A percentile compares a stretch with the other conserved stretches of the same genome.
Evolutionary conservation across 305 asterid species (phyloP).

Genomic region (Rubia balearica): DNA sequence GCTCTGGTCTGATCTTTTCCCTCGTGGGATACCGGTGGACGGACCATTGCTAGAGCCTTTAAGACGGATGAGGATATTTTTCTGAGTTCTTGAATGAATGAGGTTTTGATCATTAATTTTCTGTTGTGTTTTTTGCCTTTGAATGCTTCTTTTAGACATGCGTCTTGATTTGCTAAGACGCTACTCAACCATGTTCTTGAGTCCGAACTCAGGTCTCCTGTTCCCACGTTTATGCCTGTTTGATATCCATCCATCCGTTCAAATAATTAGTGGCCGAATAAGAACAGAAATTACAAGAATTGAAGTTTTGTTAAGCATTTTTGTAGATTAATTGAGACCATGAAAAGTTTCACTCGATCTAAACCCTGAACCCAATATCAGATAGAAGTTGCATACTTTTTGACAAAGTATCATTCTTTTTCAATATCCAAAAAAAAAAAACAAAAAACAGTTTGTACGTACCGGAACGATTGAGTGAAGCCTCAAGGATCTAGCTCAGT

Average conservation of each 20-base stretch:
- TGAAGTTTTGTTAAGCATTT: too few relatives aligned
- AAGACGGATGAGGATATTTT: slow-evolving; percentile 43
- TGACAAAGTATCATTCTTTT: too few relatives aligned
- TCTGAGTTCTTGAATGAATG: slow-evolving; percentile 38
- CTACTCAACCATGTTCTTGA: slow-evolving; percentile 72
- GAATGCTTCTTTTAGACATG: slow-evolving; percentile 42
- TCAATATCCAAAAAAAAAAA: too few relatives aligned
- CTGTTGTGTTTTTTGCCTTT: slow-evolving; percentile 27
- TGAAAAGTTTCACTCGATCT: too few relatives aligned
- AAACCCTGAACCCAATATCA: slow-evolving; percentile 22
- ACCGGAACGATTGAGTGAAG: slow-evolving; percentile 55
- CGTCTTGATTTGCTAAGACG: slow-evolving; percentile 64
- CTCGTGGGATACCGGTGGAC: slow-evolving; percentile 9
- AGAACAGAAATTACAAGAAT: too few relatives aligned
- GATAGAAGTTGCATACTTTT: too few relatives aligned
- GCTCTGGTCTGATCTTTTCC: background rate
- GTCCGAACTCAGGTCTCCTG: slow-evolving; percentile 51
- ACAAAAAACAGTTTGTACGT: background rate
- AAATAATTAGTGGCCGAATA: background rate
- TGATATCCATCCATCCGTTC: background rate
- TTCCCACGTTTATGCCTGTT: slow-evolving; percentile 34
- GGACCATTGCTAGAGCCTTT: slow-evolving; percentile 41
- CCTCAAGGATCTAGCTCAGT: slow-evolving; percentile 47
- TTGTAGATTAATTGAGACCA: too few relatives aligned
- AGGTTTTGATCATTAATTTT: slow-evolving; percentile 25